Evolutionary conservation across 2,329 filamentous ascomycete species (phyloP).

Genomic region (Aspergillus quadrilineatus): DNA sequence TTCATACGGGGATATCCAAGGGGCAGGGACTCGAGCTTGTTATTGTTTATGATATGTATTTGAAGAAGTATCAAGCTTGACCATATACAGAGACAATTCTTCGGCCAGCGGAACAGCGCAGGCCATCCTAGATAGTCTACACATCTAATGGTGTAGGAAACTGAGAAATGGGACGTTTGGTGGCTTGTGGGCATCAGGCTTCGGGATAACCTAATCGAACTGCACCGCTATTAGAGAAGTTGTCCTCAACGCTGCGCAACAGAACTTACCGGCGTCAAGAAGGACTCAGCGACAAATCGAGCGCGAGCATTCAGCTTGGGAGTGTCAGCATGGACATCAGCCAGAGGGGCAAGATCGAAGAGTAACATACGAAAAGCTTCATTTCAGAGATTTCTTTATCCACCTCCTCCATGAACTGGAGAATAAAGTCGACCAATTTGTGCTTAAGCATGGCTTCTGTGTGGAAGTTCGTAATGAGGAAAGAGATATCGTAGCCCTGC

Average conservation of each 20-base stretch:
- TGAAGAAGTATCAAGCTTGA: constrained; percentile 4
- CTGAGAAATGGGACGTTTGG: constrained; percentile 14
- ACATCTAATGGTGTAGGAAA: constrained; percentile 16
- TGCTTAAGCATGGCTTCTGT: constrained; percentile 99
- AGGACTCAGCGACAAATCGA: constrained; percentile 96
- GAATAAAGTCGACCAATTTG: constrained; percentile 98
- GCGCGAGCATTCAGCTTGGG: constrained; percentile 87
- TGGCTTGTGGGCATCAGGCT: constrained; percentile 20
- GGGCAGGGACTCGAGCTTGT: background rate
- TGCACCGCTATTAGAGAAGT: constrained; percentile 22
- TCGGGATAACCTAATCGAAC: constrained; percentile 22
- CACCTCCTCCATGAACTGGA: constrained; percentile 99
- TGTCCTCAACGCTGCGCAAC: background rate
- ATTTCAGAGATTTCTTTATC: constrained; percentile 99
- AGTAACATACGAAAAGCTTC: constrained; percentile 86
- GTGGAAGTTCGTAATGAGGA: constrained; percentile 97
- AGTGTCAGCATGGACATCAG: constrained; percentile 21
- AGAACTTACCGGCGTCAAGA: constrained; percentile 78
- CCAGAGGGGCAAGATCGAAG: background rate
- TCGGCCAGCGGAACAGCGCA: constrained; percentile 14
- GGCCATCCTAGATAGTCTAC: constrained; percentile 27
- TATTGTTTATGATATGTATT: constrained; percentile 2
- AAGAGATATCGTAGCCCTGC: constrained; percentile 98
- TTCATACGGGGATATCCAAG: background rate
- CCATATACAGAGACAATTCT: constrained; percentile 15